phyloP scores from a whole-genome alignment of 2,329 filamentous ascomycete genomes.

The Iodosphaeria phyllophila region DNA sequence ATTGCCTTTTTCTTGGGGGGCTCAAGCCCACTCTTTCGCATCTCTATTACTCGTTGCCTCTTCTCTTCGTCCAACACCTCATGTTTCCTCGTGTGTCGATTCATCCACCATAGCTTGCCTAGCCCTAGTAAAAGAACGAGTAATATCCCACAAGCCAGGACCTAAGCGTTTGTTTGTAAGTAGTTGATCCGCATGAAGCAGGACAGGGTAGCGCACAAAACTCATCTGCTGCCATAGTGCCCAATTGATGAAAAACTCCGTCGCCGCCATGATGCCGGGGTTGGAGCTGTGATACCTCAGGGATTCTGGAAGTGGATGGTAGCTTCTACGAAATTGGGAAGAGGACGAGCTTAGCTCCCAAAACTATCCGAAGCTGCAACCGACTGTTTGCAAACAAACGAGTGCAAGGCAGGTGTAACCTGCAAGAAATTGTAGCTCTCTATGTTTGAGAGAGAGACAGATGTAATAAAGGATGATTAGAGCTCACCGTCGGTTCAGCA shows the following conservation, averaged over 20 bases:
- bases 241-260: constrained; percentile 50
- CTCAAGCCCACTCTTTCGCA: constrained; percentile 34
- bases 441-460: too few species aligned
- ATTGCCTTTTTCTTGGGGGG: constrained; percentile 35
- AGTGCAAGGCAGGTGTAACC: too few species aligned
- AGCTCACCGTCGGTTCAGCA: too few species aligned
- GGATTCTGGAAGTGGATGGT: too few species aligned
- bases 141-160: constrained; percentile 52
- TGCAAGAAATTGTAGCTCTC: too few species aligned
- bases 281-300: too few species aligned
- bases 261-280: constrained; percentile 20
- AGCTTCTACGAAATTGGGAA: too few species aligned
- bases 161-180: constrained; percentile 25
- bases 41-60: constrained; percentile 29
- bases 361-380: too few species aligned
- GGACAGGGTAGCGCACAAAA: constrained; percentile 42
- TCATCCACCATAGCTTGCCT: constrained; percentile 45
- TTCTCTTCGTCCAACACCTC: constrained; percentile 50
- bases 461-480: too few species aligned
- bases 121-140: constrained; percentile 51
- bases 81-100: constrained; percentile 34
- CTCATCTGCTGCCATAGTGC: constrained; percentile 77
- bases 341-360: too few species aligned
- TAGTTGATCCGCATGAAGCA: background rate
- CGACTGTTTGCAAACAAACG: too few species aligned